These are phyloP conservation scores for Hypholoma sublateritium DNA, from an alignment of 768 basidiomycete genomes.

Conservation along the genomic window DNA sequence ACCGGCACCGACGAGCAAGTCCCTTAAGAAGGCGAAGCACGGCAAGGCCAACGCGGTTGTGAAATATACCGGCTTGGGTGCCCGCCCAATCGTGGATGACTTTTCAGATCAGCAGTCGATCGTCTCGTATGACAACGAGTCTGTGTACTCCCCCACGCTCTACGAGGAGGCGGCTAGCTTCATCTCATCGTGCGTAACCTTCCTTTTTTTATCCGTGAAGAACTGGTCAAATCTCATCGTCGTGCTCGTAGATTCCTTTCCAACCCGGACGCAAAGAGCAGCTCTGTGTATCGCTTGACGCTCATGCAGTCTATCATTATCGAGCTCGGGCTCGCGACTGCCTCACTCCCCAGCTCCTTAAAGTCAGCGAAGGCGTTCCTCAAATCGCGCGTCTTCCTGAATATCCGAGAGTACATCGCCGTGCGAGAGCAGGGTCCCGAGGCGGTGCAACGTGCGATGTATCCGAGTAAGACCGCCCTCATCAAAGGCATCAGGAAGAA, in stretches of 20 bases:
- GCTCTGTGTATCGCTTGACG: constrained; percentile 49
- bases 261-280: constrained; percentile 41
- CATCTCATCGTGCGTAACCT: constrained; percentile 56
- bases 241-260: constrained; percentile 45
- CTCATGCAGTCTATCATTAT: constrained; percentile 74
- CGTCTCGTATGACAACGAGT: constrained; percentile 27
- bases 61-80: constrained; percentile 17
- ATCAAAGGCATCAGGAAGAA: constrained; percentile 58
- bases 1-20: constrained; percentile 8
- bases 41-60: constrained; percentile 3
- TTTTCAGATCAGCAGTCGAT: constrained; percentile 45
- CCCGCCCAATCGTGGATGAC: constrained; percentile 47
- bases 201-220: neutral
- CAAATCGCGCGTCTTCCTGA: constrained; percentile 66
- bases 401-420: constrained; percentile 72
- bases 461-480: constrained; percentile 59
- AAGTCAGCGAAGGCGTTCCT: constrained; percentile 67
- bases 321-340: constrained; percentile 65
- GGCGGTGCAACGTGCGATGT: constrained; percentile 60
- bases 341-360: constrained; percentile 54
- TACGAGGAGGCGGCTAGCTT: constrained; percentile 61
- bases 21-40: constrained; percentile 13
- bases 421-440: constrained; percentile 62
- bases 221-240: neutral
- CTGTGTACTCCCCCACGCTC: constrained; percentile 28